Percentiles rank a stretch among this genome's conserved stretches.
phyloP scores from a whole-genome alignment of 345 rosid genomes.

The Brassica rapa region DNA sequence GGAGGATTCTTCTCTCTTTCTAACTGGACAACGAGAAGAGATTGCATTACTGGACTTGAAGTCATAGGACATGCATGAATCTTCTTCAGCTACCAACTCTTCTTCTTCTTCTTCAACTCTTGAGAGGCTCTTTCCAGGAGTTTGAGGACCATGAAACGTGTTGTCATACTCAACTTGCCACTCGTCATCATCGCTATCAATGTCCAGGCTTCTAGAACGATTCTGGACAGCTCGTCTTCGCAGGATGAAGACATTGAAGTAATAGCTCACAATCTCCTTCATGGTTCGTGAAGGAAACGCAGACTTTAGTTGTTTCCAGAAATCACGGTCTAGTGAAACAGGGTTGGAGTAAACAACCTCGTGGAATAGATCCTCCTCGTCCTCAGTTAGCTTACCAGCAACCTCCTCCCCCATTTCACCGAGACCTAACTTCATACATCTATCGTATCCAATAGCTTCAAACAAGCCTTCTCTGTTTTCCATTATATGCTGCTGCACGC shows the following conservation, averaged over 20 bases:
- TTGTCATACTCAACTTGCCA: neutral
- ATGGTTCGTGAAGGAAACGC: slow-evolving; percentile 61
- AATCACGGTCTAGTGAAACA: slow-evolving; percentile 54
- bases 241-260: slow-evolving; percentile 75
- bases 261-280: slow-evolving; percentile 69
- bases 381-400: slow-evolving; percentile 59
- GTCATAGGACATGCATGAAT: neutral
- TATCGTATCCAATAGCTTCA: slow-evolving; percentile 58
- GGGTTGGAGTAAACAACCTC: slow-evolving; percentile 66
- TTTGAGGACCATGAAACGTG: neutral
- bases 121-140: neutral
- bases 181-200: slow-evolving; percentile 12
- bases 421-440: slow-evolving; percentile 54
- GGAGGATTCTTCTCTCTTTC: slow-evolving; percentile 2
- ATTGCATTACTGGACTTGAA: neutral
- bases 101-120: neutral
- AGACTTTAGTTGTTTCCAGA: slow-evolving; percentile 65
- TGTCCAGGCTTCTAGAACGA: slow-evolving; percentile 50
- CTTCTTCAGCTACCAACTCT: neutral
- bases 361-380: slow-evolving; percentile 64
- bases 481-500: slow-evolving; percentile 63
- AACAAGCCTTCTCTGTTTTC: slow-evolving; percentile 62
- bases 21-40: neutral
- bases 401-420: slow-evolving; percentile 80
- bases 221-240: slow-evolving; percentile 70